phyloP scores from a whole-genome alignment of 2,329 filamentous ascomycete species.

The Xylariaceae sp. region DNA sequence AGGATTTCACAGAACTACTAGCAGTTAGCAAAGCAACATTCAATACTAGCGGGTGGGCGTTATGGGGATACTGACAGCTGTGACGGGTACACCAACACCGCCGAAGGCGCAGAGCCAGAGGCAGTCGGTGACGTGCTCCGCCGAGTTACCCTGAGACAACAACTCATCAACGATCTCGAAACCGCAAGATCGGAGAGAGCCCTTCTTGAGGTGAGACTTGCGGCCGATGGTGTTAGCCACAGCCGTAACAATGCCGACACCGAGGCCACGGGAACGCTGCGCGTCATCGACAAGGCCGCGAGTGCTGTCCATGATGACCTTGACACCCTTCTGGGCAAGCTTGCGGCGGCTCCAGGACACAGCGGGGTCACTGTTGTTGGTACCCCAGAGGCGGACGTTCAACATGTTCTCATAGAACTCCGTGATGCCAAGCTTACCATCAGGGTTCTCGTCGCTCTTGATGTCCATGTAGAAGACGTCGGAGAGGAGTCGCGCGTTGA shows the following conservation, averaged over 20 bases:
- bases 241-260: constrained; percentile 25
- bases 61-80: constrained; percentile 29
- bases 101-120: constrained; percentile 39
- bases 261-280: constrained; percentile 29
- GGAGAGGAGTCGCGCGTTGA: constrained; percentile 50
- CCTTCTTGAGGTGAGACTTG: constrained; percentile 31
- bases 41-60: not conserved
- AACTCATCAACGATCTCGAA: constrained; percentile 37
- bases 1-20: constrained; percentile 41
- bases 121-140: constrained; percentile 34
- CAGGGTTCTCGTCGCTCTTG: constrained; percentile 48
- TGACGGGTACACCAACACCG: constrained; percentile 37
- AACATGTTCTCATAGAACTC: constrained; percentile 41
- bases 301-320: constrained; percentile 36
- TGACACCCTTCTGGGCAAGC: constrained; percentile 37
- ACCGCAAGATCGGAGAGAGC: constrained; percentile 38
- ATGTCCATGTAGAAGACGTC: constrained; percentile 56
- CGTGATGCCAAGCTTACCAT: constrained; percentile 39
- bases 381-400: constrained; percentile 42
- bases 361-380: constrained; percentile 44
- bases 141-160: constrained; percentile 30
- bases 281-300: constrained; percentile 38
- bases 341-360: constrained; percentile 43
- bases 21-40: constrained; percentile 6
- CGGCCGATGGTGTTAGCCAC: constrained; percentile 29